Conservation (phyloP, 371 early-diverging fungal genomes). For the Chytridiales sp. region DNA sequence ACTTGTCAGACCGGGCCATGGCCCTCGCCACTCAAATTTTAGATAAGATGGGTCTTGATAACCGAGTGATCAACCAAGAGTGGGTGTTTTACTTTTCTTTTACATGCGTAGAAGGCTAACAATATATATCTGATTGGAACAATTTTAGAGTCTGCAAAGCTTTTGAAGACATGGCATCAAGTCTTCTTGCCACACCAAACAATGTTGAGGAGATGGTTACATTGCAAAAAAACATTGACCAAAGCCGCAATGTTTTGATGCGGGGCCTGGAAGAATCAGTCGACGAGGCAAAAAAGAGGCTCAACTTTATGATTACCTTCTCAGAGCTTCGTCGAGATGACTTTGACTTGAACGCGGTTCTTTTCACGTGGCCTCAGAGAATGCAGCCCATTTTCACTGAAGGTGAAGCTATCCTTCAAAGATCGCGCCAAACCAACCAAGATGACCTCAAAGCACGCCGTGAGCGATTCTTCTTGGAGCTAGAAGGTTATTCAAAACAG, state of each 20-base stretch:
- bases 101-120: neutral
- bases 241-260: slow-evolving; percentile 35
- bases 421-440: slow-evolving; percentile 45
- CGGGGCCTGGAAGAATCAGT: slow-evolving; percentile 47
- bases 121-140: neutral
- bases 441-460: slow-evolving; percentile 52
- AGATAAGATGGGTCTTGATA: slow-evolving; percentile 42
- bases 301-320: slow-evolving; percentile 53
- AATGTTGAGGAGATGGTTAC: slow-evolving; percentile 56
- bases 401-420: slow-evolving; percentile 42
- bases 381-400: slow-evolving; percentile 48
- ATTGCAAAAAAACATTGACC: slow-evolving; percentile 49
- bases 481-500: slow-evolving; percentile 53
- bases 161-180: slow-evolving; percentile 48
- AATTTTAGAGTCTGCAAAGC: slow-evolving; percentile 32
- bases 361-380: slow-evolving; percentile 54
- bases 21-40: slow-evolving; percentile 40
- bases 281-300: slow-evolving; percentile 54
- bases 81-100: slow-evolving; percentile 3
- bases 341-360: slow-evolving; percentile 49
- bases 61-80: slow-evolving; percentile 28
- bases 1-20: slow-evolving; percentile 46
- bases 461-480: slow-evolving; percentile 45
- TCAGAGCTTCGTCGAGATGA: slow-evolving; percentile 51
- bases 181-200: slow-evolving; percentile 39